These are phyloP conservation scores for Lentinula lateritia DNA, from an alignment of 768 basidiomycete genomes.

Conservation along the genomic window DNA sequence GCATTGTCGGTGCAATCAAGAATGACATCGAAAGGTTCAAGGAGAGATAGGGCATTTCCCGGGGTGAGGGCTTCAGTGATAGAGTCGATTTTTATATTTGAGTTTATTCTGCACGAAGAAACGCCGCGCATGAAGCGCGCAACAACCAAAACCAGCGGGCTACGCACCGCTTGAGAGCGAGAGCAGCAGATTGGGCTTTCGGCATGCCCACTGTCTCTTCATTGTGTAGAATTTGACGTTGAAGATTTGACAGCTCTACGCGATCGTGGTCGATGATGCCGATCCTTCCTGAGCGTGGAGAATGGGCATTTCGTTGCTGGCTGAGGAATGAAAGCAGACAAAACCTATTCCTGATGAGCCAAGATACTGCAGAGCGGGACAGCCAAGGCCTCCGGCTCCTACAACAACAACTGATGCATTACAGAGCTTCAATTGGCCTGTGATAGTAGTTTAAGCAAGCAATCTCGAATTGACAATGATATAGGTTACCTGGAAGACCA, in stretches of 20 bases:
- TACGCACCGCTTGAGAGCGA: conserved; percentile 57
- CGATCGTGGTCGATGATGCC: conserved; percentile 86
- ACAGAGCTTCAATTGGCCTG: conserved; percentile 83
- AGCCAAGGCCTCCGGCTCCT: conserved; percentile 94
- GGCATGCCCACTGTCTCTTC: conserved; percentile 66
- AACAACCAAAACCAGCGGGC: neutral
- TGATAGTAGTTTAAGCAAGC: neutral
- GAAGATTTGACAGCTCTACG: conserved; percentile 86
- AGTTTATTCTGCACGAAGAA: conserved; percentile 58
- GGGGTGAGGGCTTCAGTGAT: conserved; percentile 49
- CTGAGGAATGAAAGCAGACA: conserved; percentile 16
- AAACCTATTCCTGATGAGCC: conserved; percentile 88
- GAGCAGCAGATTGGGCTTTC: conserved; percentile 81
- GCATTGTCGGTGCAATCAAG: conserved; percentile 95
- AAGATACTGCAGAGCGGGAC: conserved; percentile 92
- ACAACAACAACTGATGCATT: conserved; percentile 76
- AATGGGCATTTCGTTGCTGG: conserved; percentile 5
- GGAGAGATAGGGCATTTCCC: conserved; percentile 57
- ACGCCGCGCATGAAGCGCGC: neutral
- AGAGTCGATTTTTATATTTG: conserved; percentile 53
- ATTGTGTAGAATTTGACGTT: conserved; percentile 88
- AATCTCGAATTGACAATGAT: neutral
- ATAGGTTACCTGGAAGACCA: conserved; percentile 66
- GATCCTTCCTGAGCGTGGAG: conserved; percentile 55
- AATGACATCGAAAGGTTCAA: conserved; percentile 66